Base-by-base conservation (phyloP, 2,329 filamentous ascomycete genomes). In the Fusarium sp. region DNA sequence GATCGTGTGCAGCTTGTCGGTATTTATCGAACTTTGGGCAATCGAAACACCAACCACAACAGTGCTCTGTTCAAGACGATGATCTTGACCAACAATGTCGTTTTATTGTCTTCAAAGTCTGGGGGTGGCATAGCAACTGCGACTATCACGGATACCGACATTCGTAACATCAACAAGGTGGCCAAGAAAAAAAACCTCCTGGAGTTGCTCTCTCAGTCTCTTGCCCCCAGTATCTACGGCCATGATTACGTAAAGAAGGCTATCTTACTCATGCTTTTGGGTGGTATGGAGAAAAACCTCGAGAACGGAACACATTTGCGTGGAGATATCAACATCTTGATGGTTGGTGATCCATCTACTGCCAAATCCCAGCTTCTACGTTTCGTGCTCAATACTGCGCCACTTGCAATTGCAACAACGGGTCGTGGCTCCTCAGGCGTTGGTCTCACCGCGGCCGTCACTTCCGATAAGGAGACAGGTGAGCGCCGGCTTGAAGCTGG, bases 201-300 rank as follows among this genome's bases (percentile, higher is more conserved):
- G 69, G 93, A 97, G 54, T 83, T 99, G 41, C 86, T 99, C 9
- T 96, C 96, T 1, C 94, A 97, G 73, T 98, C 95, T 3, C 85
- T 99, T 20, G 96, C 96, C 3, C 96, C 96, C 0, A 97, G 94
- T 81, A 99, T 99, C 60, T 97, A 93, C 74, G 96, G 96, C 0
- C 96, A 99, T 74, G 94, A 96, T 75, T 92, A 97, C 77, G 96
- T 99, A 81, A 99, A 99, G 80, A 97, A 96, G 80, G 96, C 96
- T 1, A 97, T 99, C 69, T 81, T 99, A 31, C 88, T 99, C 47
- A 96, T 98, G 92, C 86, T 99, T 27, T 84, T 99, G 15, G 92
- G 96, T 75, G 96, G 96, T 59, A 94, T 97, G 86, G 96, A 99
- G 83, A 99, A 99, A 85, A 99, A 99, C 75, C 81, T 99, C 57